Evolutionary conservation across 2,329 filamentous ascomycete genomes (phyloP), one percentile per base, ranked within the genome.

Genomic region (Colletotrichum eleusines): DNA sequence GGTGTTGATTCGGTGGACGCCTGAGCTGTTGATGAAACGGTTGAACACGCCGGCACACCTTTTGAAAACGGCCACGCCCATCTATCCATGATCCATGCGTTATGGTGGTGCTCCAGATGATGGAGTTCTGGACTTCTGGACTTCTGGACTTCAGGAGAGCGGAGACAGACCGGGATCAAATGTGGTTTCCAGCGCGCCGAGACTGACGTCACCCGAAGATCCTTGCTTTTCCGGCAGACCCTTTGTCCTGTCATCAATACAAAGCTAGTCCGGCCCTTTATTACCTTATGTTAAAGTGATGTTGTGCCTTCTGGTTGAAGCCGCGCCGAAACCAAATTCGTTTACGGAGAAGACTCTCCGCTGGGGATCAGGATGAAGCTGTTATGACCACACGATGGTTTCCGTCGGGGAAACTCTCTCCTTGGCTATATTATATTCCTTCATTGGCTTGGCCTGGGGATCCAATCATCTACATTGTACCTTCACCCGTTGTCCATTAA

Each of bases 171-270:
- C 48, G 46, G 46, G 59, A 63, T 54, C 69, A 50, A 69, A 63
- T 53, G 44, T 44, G 69, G 64, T 40, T 26, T 54, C 7, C 44
- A 48, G 46, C 31, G 46, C 38, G 31, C 66, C 64, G 64, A 48
- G 53, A 18, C 20, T 71, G 69, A 71, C 69, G 69, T 71, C 58
- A 70, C 44, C 5, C 18, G 26, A 35, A 65, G 57, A 33, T 62
- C 54, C 33, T 26, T 33, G 3, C 44, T 44, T 11, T 42, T 53
- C 31, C 18, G 23, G 31, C 59, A 31, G 23, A 8, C 26, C 28
- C 35, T 38, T 26, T 35, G 7, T 33, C 16, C 31, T 3, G 35
- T 40, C 2, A 14, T 20, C 16, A 31, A 51, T 23, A 3, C 48
- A 8, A 18, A 9, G 42, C 42, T 7, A 44, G 42, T n/a, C 18